Base-by-base conservation (phyloP, 1,284 basidiomycete genomes). In the Mycena sp. region DNA sequence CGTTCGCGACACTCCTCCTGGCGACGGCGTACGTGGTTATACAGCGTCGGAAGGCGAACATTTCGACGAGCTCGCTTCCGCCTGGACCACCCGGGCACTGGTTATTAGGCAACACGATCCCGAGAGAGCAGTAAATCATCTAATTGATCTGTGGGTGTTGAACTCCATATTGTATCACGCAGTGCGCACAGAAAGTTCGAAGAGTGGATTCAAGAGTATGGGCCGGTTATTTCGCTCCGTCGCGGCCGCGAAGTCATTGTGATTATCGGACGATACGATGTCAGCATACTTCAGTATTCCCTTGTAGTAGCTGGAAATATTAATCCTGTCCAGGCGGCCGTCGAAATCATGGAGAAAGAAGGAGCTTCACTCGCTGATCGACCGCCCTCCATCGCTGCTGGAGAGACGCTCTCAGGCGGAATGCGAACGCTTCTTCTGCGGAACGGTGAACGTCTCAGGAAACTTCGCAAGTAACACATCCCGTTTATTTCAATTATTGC, bases 291-390 rank as follows among this genome's bases (percentile, higher is more conserved):
- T 35, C 17, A n/a, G n/a, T n/a, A n/a, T 45, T 14, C n/a, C 9
- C 19, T 28, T 14, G 12, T 2, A 28, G 2, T 23, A 23, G 16
- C 11, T 5, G n/a, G 28, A 40, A 28, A 35, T 37, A 14, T 29
- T 7, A 23, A 44, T 14, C 44, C n/a, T 7, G 12, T 77, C 26
- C 75, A 86, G 70, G 83, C 82, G 19, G 84, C 85, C 0, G 76
- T 83, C 0, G 82, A 85, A 7, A 78, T 87, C 56, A 78, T 87
- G 78, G 86, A 87, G 71, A 83, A 84, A 64, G 80, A 86, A 56
- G 84, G 84, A 0, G 81, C 80, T 0, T 69, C 68, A 6, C 76
- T 83, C 16, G 80, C 79, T 0, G 85, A 87, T 67, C 70, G 86
- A 26, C 86, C 85, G 1, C 68, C 71, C 1, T 79, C 77, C 4